These are phyloP conservation scores for Scheffersomyces lignicola DNA, from an alignment of 1,139 yeast species.

Conservation along the genomic window DNA sequence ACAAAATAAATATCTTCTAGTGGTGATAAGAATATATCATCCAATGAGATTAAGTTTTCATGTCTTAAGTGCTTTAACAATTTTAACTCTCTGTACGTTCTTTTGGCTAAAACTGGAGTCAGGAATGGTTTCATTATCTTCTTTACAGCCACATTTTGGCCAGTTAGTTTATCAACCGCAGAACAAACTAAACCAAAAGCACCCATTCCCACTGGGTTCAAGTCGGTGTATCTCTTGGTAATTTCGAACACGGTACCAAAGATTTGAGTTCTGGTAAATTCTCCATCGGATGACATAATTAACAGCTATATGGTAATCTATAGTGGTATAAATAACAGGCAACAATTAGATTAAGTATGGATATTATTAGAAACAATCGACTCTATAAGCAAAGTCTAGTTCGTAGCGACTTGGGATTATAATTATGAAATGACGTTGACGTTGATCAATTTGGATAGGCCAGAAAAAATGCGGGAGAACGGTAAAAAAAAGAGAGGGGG, in stretches of 20 bases:
- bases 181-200: conserved; percentile 98
- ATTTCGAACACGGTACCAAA: conserved; percentile 93
- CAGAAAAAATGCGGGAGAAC: no score
- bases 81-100: conserved; percentile 95
- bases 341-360: no score
- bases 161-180: conserved; percentile 87
- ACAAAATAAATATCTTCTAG: conserved; percentile 96
- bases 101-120: conserved; percentile 90
- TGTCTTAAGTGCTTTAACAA: conserved; percentile 90
- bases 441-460: no score
- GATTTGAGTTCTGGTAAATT: conserved; percentile 55
- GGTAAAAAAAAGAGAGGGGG: no score
- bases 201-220: conserved; percentile 99
- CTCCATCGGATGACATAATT: conserved; percentile 42
- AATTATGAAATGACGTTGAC: no score
- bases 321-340: not conserved
- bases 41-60: conserved; percentile 89
- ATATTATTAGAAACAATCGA: not conserved
- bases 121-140: conserved; percentile 97
- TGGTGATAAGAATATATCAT: conserved; percentile 93
- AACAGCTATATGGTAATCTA: not conserved
- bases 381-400: not conserved
- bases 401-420: no score
- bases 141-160: conserved; percentile 94
- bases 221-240: conserved; percentile 84